phyloP scores from a whole-genome alignment of 805 yeast species.

The Sugiyamaella mastotermitis region DNA sequence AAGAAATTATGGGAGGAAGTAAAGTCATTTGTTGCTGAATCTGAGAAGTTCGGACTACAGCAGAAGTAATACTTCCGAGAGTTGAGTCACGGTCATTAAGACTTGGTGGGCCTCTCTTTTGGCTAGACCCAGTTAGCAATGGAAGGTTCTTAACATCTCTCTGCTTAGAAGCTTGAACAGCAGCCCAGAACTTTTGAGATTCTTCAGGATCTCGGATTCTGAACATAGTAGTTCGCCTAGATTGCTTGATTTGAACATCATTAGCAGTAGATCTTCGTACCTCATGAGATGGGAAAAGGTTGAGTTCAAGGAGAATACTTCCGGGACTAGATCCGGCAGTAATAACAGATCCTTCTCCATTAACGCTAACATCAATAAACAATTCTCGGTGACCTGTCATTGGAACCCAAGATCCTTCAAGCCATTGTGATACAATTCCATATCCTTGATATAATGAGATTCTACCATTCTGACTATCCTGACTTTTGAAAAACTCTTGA shows the following conservation, averaged over 20 bases:
- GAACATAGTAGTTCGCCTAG: constrained; percentile 18
- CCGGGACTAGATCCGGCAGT: constrained; percentile 1
- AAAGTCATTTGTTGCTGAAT: constrained; percentile 2
- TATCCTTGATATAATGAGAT: constrained; percentile 15
- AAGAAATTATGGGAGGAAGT: constrained; percentile 7
- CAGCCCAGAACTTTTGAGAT: constrained; percentile 18
- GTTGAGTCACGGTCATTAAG: constrained; percentile 14
- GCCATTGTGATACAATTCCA: constrained; percentile 16
- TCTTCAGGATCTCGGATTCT: constrained; percentile 11
- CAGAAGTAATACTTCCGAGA: constrained; percentile 15
- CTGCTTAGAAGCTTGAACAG: constrained; percentile 15
- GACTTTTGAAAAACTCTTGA: constrained; percentile 3
- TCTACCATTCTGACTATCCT: constrained; percentile 5
- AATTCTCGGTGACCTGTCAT: constrained; percentile 10
- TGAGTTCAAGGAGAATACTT: constrained; percentile 5
- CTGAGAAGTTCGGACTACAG: constrained; percentile 1
- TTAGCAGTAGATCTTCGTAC: constrained; percentile 19
- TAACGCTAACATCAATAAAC: constrained; percentile 13
- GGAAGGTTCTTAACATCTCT: constrained; percentile 19
- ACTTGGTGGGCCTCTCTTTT: constrained; percentile 11
- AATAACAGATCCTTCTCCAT: constrained; percentile 17
- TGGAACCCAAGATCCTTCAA: constrained; percentile 13
- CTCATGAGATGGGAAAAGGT: constrained; percentile 14
- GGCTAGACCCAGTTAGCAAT: constrained; percentile 8
- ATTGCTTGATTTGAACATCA: constrained; percentile 18